These are phyloP conservation scores for Isochrysis galbana DNA, from an alignment of 78 protist species.

Conservation along the genomic window DNA sequence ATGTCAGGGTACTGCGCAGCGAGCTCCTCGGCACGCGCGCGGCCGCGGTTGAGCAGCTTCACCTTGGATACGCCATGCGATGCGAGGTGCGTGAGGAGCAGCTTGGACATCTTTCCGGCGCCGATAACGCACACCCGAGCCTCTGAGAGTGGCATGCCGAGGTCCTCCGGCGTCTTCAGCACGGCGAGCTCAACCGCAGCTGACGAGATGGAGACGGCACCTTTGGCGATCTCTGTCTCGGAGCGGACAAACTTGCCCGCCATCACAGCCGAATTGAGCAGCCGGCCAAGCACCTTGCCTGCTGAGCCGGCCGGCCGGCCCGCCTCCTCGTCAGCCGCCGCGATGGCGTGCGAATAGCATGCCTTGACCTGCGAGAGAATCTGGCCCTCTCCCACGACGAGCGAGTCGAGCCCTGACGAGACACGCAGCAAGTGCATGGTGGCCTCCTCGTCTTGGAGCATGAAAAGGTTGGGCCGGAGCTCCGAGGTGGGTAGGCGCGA, in stretches of 20 bases:
- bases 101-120: constrained; percentile 54
- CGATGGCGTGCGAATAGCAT: constrained; percentile 12
- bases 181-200: constrained; percentile 56
- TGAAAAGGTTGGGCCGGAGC: constrained; percentile 38
- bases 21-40: constrained; percentile 39
- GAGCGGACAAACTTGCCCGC: constrained; percentile 57
- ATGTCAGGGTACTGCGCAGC: constrained; percentile 36
- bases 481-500: background rate
- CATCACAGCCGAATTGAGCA: constrained; percentile 47
- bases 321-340: background rate
- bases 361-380: constrained; percentile 51
- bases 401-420: constrained; percentile 54
- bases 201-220: constrained; percentile 57
- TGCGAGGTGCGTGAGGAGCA: constrained; percentile 52
- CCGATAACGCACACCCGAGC: constrained; percentile 31
- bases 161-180: constrained; percentile 2
- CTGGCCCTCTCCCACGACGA: constrained; percentile 64
- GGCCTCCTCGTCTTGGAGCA: constrained; percentile 47
- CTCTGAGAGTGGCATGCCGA: background rate
- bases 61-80: constrained; percentile 15
- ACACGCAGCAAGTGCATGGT: constrained; percentile 45
- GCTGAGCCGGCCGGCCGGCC: constrained; percentile 11
- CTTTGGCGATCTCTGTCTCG: constrained; percentile 53
- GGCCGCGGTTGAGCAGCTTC: constrained; percentile 41
- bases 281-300: constrained; percentile 47